Evolutionary conservation across 2,329 filamentous ascomycete genomes (phyloP).

Genomic region (Trichophyton verrucosum): DNA sequence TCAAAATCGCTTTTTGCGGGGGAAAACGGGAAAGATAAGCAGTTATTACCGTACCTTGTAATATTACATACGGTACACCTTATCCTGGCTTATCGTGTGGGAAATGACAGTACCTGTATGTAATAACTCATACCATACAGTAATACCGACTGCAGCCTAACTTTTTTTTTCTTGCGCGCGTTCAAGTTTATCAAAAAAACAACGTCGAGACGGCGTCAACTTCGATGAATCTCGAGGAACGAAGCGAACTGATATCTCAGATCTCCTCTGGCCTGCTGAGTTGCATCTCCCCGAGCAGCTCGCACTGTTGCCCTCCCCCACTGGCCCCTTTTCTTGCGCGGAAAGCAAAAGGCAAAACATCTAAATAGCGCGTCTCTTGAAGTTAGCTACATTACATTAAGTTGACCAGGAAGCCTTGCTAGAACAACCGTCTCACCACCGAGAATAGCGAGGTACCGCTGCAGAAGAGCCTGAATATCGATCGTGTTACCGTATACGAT

Average conservation of each 20-base stretch:
- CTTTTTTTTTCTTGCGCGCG: background rate
- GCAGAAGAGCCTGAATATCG: background rate
- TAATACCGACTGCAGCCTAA: background rate
- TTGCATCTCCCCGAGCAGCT: background rate
- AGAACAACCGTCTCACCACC: background rate
- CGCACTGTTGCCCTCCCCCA: background rate
- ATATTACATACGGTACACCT: background rate
- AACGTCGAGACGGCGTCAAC: background rate
- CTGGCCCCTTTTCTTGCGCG: background rate
- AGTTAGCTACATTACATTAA: too few relatives aligned
- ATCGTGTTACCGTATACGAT: constrained; percentile 4
- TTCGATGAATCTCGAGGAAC: background rate
- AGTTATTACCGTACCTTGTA: background rate
- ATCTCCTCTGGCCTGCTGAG: background rate
- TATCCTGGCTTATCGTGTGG: background rate
- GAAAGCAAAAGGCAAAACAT: background rate
- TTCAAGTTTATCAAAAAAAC: background rate
- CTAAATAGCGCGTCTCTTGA: background rate
- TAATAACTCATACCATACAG: constrained; percentile 1
- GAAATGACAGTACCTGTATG: background rate
- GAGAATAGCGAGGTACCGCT: background rate
- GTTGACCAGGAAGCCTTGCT: background rate
- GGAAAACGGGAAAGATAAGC: background rate
- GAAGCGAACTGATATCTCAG: background rate
- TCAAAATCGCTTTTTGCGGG: background rate